Base-by-base conservation (phyloP, 2,329 filamentous ascomycete genomes). In the Lecanicillium sp. region DNA sequence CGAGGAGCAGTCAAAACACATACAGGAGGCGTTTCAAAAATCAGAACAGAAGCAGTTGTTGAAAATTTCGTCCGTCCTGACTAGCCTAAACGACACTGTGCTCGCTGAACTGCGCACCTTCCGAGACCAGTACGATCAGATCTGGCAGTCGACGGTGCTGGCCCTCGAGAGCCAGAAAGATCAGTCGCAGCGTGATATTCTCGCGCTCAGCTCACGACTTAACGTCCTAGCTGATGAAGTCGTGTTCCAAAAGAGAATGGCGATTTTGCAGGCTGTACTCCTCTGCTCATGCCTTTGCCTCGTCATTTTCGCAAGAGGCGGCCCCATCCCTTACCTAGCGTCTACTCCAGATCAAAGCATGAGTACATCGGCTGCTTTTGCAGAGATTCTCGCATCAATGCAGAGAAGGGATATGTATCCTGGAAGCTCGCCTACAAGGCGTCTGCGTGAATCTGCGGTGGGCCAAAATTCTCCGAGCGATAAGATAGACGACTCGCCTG, bases 101-200 rank as follows among this genome's bases (percentile, higher is more conserved):
- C 72, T 94, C 29, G 72, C 77, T 13, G 92, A 98, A 58, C 68
- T 95, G 27, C 78, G 78, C 45, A 78, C 74, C 36, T 83, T 92
- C 46, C 77, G 87, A 37, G 78, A 81, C 42, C 85, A 96, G 57
- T 97, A 97, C 59, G 90, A 97, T 55, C 87, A 96, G 54, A 80
- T 97, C 11, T 97, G 90, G 89, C 89, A 95, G 60, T 90, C 85
- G 15, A 96, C 94, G 10, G 83, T 96, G 17, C 81, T 95, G 40
- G 89, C 94, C 20, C 76, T 97, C 12, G 88, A 96, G 57, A 81
- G 80, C 30, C 90, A 96, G 58, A 81, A 87, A 30, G 84, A 94
- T 54, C 81, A 87, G 49, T 86, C 86, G 13, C 79, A 89, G 53
- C 74, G 79, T 40, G 89, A 97, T 55, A 82, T 94, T 44, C 71